Percentiles rank a stretch among this genome's conserved stretches.
phyloP scores from a whole-genome alignment of 352 stramenopile species.

The Phytopythium mirpurense region DNA sequence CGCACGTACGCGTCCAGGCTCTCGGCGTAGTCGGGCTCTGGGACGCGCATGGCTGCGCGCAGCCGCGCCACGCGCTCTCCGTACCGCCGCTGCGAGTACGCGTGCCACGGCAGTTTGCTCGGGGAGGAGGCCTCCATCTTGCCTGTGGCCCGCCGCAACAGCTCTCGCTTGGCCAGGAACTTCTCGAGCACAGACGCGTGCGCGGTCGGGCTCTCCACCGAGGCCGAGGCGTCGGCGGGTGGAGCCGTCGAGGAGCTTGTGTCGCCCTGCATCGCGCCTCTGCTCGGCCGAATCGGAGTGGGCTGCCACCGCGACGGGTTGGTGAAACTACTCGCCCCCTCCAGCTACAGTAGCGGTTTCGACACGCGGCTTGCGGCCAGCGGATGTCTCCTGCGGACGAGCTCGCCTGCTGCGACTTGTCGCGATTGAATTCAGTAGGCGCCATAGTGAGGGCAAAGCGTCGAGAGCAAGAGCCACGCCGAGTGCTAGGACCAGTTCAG shows the following conservation, averaged over 20 bases:
- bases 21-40: conserved; percentile 31
- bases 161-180: not conserved
- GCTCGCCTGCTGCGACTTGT: no score
- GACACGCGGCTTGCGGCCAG: no score
- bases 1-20: conserved; percentile 50
- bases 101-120: conserved; percentile 17
- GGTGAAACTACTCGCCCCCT: no score
- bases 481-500: no score
- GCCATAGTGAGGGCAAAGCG: no score
- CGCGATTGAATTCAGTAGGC: no score
- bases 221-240: not conserved
- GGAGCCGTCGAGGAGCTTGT: not conserved
- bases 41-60: conserved; percentile 27
- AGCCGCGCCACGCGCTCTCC: conserved; percentile 22
- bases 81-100: conserved; percentile 34
- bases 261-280: not conserved
- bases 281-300: no score
- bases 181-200: not conserved
- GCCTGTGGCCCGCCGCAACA: not conserved
- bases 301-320: no score
- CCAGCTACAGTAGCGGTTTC: no score
- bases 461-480: no score
- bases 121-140: not conserved
- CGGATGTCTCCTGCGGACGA: no score
- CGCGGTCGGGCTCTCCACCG: not conserved